Conservation (phyloP, 495 filamentous ascomycete genomes). For the Pyronema domesticum region DNA sequence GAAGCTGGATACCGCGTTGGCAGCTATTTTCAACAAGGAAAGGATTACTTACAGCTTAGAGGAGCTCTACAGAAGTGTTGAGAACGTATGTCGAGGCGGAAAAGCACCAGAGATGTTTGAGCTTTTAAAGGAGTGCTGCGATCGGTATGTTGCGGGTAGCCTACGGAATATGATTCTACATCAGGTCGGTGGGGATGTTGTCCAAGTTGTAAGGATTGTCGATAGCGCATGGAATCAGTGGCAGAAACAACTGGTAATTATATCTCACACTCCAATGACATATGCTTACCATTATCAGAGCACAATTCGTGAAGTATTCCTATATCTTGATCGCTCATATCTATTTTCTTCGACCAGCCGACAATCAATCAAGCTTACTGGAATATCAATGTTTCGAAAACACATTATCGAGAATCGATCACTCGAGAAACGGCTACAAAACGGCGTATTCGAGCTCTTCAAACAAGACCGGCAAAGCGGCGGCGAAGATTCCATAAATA, state of each 20-base stretch:
- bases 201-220: conserved; percentile 40
- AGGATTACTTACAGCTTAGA: conserved; percentile 54
- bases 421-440: conserved; percentile 38
- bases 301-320: conserved; percentile 69
- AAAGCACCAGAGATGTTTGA: conserved; percentile 46
- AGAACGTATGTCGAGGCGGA: conserved; percentile 70
- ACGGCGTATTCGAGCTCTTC: conserved; percentile 60
- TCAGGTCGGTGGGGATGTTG: conserved; percentile 38
- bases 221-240: conserved; percentile 58
- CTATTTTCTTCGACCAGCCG: conserved; percentile 49
- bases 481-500: conserved; percentile 30
- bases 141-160: conserved; percentile 39
- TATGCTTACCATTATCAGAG: conserved; percentile 32
- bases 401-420: conserved; percentile 37
- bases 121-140: conserved; percentile 43
- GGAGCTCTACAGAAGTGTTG: conserved; percentile 72
- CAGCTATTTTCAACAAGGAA: conserved; percentile 47
- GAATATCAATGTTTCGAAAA: conserved; percentile 39
- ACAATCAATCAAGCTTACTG: conserved; percentile 41
- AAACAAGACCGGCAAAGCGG: conserved; percentile 46
- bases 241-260: conserved; percentile 51
- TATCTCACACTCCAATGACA: background rate
- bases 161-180: conserved; percentile 37
- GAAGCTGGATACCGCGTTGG: conserved; percentile 54
- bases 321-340: conserved; percentile 79